A percentile compares a stretch with the other conserved stretches of the same genome.
Conservation (phyloP, 1,139 yeast genomes). For the Candida neerlandica region DNA sequence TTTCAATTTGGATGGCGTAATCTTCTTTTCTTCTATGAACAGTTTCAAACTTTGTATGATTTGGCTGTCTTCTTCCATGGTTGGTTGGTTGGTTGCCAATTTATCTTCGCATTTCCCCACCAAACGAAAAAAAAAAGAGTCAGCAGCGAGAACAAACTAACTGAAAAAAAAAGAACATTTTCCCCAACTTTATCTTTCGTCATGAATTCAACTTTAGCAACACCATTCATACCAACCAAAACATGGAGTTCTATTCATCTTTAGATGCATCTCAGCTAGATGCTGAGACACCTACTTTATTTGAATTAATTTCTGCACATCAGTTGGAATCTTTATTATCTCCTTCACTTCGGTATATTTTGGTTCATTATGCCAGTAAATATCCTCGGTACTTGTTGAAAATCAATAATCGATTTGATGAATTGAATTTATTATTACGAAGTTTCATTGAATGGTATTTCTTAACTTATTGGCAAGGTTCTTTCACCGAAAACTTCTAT, state of each 20-base stretch:
- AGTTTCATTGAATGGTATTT: constrained; percentile 76
- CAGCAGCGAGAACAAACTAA: background rate
- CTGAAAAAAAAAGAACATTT: background rate
- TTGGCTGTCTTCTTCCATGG: background rate
- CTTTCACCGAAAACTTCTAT: constrained; percentile 90
- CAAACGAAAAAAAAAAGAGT: constrained; percentile 3
- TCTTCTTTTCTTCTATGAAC: constrained; percentile 21
- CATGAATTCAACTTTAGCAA: background rate
- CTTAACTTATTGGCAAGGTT: constrained; percentile 74
- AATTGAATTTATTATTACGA: constrained; percentile 62
- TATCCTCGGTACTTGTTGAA: constrained; percentile 71
- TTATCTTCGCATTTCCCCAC: background rate
- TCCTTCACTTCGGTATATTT: constrained; percentile 78
- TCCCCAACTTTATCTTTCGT: constrained; percentile 2
- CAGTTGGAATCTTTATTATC: constrained; percentile 79
- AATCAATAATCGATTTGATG: constrained; percentile 75
- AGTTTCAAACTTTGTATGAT: constrained; percentile 22
- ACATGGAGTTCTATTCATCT: constrained; percentile 82
- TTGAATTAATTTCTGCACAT: constrained; percentile 78
- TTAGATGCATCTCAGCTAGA: constrained; percentile 76
- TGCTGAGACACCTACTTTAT: constrained; percentile 75
- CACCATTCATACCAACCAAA: background rate
- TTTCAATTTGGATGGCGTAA: constrained; percentile 21
- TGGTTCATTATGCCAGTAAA: constrained; percentile 79
- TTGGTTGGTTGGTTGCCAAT: background rate